Base-by-base conservation (phyloP, 2,329 filamentous ascomycete genomes). In the Pseudomassariella vexata region DNA sequence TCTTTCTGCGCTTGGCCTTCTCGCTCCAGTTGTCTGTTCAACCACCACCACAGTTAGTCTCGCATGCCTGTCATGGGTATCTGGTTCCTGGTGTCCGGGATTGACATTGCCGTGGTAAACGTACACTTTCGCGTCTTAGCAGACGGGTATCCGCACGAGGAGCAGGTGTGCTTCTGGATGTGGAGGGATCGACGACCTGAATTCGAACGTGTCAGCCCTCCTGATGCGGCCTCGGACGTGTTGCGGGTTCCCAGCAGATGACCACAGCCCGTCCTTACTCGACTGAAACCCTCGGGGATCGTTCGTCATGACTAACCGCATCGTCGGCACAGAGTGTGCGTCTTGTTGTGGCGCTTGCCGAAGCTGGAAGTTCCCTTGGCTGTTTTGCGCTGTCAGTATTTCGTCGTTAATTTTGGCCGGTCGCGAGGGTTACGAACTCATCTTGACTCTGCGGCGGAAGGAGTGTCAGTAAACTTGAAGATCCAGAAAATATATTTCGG, bases 1-100 rank as follows among this genome's bases (percentile, higher is more conserved):
- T 95, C 89, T 95, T 96, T 84, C 92, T 94, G 70, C 92, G 79
- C 87, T 96, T 96, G 59, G 89, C 90, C 85, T 98, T 98, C 81
- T 96, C 90, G 68, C 85, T 80, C 92, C 92, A 98, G 85, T 98
- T 95, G 83, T 82, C 90, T 96, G 63, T 63, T 42, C 20, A 10
- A 10, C 20, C 11, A 30, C 9, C 9, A 30, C 15, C 28, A 32
- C 23, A 24, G 47, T 47, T 31, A 47, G 44, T 40, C 40, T 41
- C 24, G 17, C 30, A n/a, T n/a, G n/a, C n/a, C n/a, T n/a, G n/a
- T n/a, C n/a, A n/a, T 26, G 19, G 29, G 17, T 18, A n/a, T n/a
- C n/a, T n/a, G n/a, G n/a, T n/a, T n/a, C n/a, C n/a, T n/a, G n/a
- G n/a, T n/a, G n/a, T n/a, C n/a, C n/a, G n/a, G n/a, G n/a, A n/a